Conservation (phyloP, 371 early-diverging fungal genomes). For the Mucor sp. region DNA sequence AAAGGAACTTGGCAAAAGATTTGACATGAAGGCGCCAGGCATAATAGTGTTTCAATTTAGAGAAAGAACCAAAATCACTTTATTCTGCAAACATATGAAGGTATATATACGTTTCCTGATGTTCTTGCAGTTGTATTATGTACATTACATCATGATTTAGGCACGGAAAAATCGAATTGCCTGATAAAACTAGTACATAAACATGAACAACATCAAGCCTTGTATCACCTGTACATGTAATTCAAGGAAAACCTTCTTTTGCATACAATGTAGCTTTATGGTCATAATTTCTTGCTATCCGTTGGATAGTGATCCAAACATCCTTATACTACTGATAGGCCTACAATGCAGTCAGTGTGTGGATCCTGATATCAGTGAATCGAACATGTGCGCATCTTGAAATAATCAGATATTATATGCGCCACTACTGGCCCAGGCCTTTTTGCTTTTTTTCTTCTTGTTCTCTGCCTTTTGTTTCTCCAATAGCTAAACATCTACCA, state of each 20-base stretch:
- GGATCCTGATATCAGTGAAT: neutral
- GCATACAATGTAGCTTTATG: too few relatives aligned
- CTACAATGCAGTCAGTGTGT: neutral
- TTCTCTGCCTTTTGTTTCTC: neutral
- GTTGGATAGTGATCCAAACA: too few relatives aligned
- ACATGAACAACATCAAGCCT: neutral
- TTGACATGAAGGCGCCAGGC: neutral
- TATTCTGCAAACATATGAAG: too few relatives aligned
- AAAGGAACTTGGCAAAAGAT: neutral
- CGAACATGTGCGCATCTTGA: neutral
- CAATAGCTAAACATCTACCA: neutral
- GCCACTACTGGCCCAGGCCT: neutral
- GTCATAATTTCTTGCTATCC: too few relatives aligned
- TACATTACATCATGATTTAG: neutral
- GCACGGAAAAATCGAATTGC: neutral
- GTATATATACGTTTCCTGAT: neutral
- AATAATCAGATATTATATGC: neutral
- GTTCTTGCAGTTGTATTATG: neutral
- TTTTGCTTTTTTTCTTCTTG: neutral
- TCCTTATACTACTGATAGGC: neutral
- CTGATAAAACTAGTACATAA: slow-evolving; percentile 1
- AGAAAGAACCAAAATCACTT: neutral
- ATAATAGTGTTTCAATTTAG: neutral
- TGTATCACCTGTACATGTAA: neutral
- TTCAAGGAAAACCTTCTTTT: too few relatives aligned